Base-by-base conservation (phyloP, 2,329 filamentous ascomycete genomes). In the Diaporthe vaccinii region DNA sequence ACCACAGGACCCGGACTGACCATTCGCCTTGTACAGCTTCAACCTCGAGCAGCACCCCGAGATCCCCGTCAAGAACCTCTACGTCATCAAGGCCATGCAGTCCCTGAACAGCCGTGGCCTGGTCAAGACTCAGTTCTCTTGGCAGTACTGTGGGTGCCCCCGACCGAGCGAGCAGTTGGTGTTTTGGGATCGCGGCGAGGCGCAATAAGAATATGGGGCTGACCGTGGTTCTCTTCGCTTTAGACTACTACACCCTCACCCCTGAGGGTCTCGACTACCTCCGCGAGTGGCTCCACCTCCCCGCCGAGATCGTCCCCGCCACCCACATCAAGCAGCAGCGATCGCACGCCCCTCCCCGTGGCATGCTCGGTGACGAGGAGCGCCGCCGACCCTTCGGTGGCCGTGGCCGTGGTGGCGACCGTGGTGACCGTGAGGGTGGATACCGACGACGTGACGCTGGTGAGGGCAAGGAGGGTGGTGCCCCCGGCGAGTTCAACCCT, bases 261-360 rank as follows among this genome's bases (percentile, higher is more conserved):
- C 95, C 96, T 85, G 96, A 98, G 92, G 97, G 97, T 90, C 96
- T 99, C 87, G 96, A 98, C 91, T 99, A 99, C 93, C 96, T 99
- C 87, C 96, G 97, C 86, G 97, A 99, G 92, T 99, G 97, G 97
- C 96, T 99, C 83, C 97, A 99, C 90, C 94, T 99, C 84, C 97
- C 97, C 84, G 96, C 97, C 86, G 97, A 99, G 93, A 98, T 99
- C 86, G 97, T 99, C 82, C 97, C 97, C 83, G 95, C 97, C 84
- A 99, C 97, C 84, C 97, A 99, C 94, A 98, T 99, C 91, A 99
- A 99, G 95, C 96, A 98, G 91, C 95, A 98, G 92, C 95, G 97
- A 88, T 97, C 95, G 84, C 95, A 98, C 89, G 96, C 95, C 89
- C 96, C 96, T 88, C 96, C 97, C 85, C 96, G 97, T 85, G 97